A percentile compares a stretch with the other conserved stretches of the same genome.
Conservation (phyloP, 1,284 basidiomycete species). For the Crucibulum cyathiforme region DNA sequence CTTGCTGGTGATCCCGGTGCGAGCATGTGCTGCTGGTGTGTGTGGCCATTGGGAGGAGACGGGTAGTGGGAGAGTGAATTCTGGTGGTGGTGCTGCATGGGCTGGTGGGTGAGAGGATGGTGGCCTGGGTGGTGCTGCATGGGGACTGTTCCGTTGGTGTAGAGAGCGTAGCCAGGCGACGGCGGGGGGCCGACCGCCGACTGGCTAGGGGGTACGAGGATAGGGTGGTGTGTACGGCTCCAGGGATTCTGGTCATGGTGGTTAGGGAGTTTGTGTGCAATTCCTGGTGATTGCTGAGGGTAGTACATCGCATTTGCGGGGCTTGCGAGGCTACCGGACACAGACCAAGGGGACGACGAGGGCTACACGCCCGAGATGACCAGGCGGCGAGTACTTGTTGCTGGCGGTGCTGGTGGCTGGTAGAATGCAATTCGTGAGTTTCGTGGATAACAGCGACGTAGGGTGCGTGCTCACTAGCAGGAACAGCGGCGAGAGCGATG, state of each 20-base stretch:
- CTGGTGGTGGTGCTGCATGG: constrained; percentile 76
- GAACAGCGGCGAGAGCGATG: too few species aligned
- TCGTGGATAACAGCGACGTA: too few species aligned
- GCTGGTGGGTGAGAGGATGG: constrained; percentile 60
- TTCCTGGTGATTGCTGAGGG: constrained; percentile 78
- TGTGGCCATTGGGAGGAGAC: constrained; percentile 71
- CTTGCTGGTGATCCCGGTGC: constrained; percentile 72
- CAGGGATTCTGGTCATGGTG: constrained; percentile 76
- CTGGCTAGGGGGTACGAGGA: constrained; percentile 63
- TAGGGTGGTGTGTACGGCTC: constrained; percentile 66
- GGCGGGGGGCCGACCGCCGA: constrained; percentile 62
- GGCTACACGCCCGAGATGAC: not conserved
- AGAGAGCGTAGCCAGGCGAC: constrained; percentile 74
- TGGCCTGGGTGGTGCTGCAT: constrained; percentile 68
- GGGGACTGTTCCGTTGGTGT: constrained; percentile 68
- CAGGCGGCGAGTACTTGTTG: not conserved
- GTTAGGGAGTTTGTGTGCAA: constrained; percentile 72
- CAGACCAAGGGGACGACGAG: not conserved
- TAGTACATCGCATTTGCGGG: constrained; percentile 70
- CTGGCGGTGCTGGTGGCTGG: too few species aligned
- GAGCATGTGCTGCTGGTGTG: constrained; percentile 59
- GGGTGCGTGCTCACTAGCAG: too few species aligned
- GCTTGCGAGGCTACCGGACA: not conserved
- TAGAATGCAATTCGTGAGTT: too few species aligned
- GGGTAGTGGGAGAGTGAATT: constrained; percentile 77